phyloP scores from a whole-genome alignment of 192 early-diverging fungal species.

The Coemansia sp. region DNA sequence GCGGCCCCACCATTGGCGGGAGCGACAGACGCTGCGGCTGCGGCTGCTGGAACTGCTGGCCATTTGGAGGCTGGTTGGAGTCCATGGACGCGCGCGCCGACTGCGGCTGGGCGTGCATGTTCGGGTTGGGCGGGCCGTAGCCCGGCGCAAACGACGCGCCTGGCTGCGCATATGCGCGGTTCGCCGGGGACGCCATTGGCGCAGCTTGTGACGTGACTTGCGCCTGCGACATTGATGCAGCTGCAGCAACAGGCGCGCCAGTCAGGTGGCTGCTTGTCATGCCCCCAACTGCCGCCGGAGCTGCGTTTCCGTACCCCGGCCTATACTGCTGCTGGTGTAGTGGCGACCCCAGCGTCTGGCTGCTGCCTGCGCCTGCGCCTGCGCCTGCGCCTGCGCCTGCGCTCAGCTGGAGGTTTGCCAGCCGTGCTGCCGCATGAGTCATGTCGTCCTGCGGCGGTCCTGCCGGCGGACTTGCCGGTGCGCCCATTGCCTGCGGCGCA shows the following conservation, averaged over 20 bases:
- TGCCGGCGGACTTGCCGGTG: too few species aligned
- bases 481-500: neutral
- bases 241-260: slow-evolving; percentile 15
- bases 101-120: neutral
- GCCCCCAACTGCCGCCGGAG: slow-evolving; percentile 10
- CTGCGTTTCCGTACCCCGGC: slow-evolving; percentile 17
- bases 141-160: slow-evolving; percentile 42
- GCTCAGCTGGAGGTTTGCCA: slow-evolving; percentile 49
- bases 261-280: slow-evolving; percentile 29
- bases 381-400: slow-evolving; percentile 8
- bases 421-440: slow-evolving; percentile 24
- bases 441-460: slow-evolving; percentile 15
- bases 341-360: slow-evolving; percentile 3
- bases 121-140: slow-evolving; percentile 30
- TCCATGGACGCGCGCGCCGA: slow-evolving; percentile 1
- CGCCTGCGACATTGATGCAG: slow-evolving; percentile 14
- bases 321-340: slow-evolving; percentile 2
- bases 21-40: slow-evolving; percentile 20
- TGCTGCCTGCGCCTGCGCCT: slow-evolving; percentile 1
- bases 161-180: slow-evolving; percentile 6
- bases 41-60: slow-evolving; percentile 10
- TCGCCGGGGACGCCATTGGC: slow-evolving; percentile 2
- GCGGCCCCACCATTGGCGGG: slow-evolving; percentile 45
- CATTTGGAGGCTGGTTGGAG: slow-evolving; percentile 5
- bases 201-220: slow-evolving; percentile 10